A percentile compares a stretch with the other conserved stretches of the same genome.
phyloP scores from a whole-genome alignment of 164 flowering plant genomes.

The Echeveria elegans region DNA sequence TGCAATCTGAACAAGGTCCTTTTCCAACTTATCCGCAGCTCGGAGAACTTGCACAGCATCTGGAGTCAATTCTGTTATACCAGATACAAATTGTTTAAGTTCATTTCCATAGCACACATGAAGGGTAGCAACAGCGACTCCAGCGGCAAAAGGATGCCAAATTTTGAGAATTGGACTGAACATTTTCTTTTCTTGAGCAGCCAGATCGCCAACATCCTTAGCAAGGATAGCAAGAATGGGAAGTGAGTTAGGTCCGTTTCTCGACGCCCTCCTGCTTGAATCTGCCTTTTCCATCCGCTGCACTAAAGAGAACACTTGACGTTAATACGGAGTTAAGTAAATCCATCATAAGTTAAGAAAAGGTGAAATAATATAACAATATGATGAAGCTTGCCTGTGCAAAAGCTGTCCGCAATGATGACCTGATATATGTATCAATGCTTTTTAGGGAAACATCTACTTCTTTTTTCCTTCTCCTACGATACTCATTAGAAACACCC shows the following conservation, averaged over 20 bases:
- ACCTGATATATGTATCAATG: slow-evolving; percentile 81
- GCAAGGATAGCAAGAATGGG: slow-evolving; percentile 78
- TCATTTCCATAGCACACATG: slow-evolving; percentile 85
- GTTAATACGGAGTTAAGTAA: not conserved
- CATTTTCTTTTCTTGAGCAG: slow-evolving; percentile 54
- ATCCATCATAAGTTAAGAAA: no score
- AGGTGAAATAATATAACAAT: not conserved
- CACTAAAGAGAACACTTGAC: slow-evolving; percentile 7
- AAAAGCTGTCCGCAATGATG: slow-evolving; percentile 78
- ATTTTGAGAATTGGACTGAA: slow-evolving; percentile 75
- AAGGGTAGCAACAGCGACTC: slow-evolving; percentile 91
- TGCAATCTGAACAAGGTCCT: slow-evolving; percentile 86
- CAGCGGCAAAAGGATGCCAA: slow-evolving; percentile 94
- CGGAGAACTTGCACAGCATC: slow-evolving; percentile 83
- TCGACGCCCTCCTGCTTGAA: slow-evolving; percentile 61
- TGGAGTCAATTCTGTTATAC: slow-evolving; percentile 72
- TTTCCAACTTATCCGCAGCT: slow-evolving; percentile 86
- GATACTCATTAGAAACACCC: slow-evolving; percentile 71
- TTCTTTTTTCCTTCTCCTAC: slow-evolving; percentile 49
- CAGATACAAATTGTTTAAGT: slow-evolving; percentile 62
- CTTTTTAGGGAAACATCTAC: slow-evolving; percentile 60
- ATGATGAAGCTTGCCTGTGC: slow-evolving; percentile 69
- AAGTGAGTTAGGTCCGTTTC: slow-evolving; percentile 41
- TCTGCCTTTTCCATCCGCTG: slow-evolving; percentile 78
- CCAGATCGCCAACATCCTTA: slow-evolving; percentile 67